Evolutionary conservation across 2,329 filamentous ascomycete species (phyloP).

Genomic region (Cordyceps fumosorosea): DNA sequence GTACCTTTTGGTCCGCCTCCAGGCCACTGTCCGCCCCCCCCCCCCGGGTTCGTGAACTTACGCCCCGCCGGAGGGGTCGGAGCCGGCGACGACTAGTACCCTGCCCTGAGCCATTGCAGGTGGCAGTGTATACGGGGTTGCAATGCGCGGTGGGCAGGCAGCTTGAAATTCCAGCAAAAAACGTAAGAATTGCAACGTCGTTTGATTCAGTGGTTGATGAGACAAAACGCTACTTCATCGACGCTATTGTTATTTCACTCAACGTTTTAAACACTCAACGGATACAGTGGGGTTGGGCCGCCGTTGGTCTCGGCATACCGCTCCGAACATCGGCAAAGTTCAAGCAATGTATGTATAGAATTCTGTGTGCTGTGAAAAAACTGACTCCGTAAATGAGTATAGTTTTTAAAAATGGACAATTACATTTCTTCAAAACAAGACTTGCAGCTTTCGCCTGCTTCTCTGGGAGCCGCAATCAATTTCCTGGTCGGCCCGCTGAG

Average conservation of each 20-base stretch:
- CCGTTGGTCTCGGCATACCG: background rate
- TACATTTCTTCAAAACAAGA: background rate
- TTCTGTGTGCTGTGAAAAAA: background rate
- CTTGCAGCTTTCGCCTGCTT: too few relatives aligned
- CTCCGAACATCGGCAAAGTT: background rate
- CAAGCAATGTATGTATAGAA: background rate
- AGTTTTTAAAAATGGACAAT: background rate
- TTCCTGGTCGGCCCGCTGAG: background rate
- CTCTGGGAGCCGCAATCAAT: background rate
- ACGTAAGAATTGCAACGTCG: background rate
- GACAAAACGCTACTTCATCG: background rate
- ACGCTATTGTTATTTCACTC: conserved; percentile 10
- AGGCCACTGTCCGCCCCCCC: conserved; percentile 61
- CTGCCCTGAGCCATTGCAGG: conserved; percentile 36
- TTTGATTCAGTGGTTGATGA: background rate
- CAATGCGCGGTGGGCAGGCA: too few relatives aligned
- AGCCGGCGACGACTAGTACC: conserved; percentile 79
- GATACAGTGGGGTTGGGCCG: background rate
- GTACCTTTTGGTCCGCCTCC: conserved; percentile 92
- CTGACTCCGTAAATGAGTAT: background rate
- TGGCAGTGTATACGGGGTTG: too few relatives aligned
- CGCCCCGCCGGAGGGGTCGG: conserved; percentile 88
- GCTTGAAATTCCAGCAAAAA: too few relatives aligned
- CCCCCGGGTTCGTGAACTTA: conserved; percentile 31
- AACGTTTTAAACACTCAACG: background rate